Evolutionary conservation across 192 early-diverging fungal genomes (phyloP).

Genomic region (Pilaira anomala): DNA sequence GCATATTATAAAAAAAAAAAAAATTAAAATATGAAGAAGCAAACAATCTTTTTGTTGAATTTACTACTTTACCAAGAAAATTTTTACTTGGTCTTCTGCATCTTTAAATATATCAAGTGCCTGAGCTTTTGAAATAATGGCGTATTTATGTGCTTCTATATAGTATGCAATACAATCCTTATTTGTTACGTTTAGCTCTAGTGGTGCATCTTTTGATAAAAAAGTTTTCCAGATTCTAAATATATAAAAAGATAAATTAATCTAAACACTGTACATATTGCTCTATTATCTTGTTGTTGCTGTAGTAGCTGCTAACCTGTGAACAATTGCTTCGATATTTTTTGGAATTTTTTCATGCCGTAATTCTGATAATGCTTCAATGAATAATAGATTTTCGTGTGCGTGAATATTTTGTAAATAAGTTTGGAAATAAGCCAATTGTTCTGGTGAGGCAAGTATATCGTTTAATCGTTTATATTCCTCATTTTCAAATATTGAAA

Average conservation of each 20-base stretch:
- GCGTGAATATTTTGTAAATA: not conserved
- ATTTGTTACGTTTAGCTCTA: slow-evolving; percentile 26
- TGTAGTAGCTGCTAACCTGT: no score
- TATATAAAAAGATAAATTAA: no score
- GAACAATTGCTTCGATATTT: slow-evolving; percentile 12
- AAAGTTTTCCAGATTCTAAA: slow-evolving; percentile 38
- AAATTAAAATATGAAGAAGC: no score
- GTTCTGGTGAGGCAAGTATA: not conserved
- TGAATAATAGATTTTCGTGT: slow-evolving; percentile 35
- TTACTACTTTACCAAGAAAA: slow-evolving; percentile 30
- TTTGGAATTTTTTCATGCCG: slow-evolving; percentile 22
- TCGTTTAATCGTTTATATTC: slow-evolving; percentile 13
- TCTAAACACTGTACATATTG: no score
- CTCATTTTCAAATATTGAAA: slow-evolving; percentile 1
- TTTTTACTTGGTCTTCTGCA: slow-evolving; percentile 15
- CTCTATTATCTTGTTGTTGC: no score
- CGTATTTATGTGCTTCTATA: slow-evolving; percentile 14
- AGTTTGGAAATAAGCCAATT: not conserved
- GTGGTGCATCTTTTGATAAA: slow-evolving; percentile 19
- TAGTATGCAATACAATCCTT: slow-evolving; percentile 2
- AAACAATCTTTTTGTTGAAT: no score
- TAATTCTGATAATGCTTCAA: slow-evolving; percentile 32
- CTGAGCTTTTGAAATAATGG: not conserved
- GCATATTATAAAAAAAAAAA: not conserved
- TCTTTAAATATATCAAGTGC: slow-evolving; percentile 15